Percentiles rank a stretch among this genome's conserved stretches.
Evolutionary conservation across 2,329 filamentous ascomycete species (phyloP).

Genomic region (Periglandula ipomoeae): DNA sequence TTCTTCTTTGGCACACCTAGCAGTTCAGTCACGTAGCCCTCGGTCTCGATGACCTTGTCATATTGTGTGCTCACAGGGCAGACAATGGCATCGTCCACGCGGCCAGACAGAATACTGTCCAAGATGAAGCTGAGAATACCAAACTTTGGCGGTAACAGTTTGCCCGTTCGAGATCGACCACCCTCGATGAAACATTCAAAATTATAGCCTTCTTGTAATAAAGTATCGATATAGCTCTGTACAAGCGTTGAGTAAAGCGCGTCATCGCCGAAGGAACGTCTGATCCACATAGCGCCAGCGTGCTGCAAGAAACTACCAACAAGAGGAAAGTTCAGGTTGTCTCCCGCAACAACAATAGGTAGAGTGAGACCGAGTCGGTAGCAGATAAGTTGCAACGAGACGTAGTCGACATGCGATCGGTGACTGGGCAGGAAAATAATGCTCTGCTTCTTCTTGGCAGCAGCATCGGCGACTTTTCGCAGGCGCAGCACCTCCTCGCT

Average conservation of each 20-base stretch:
- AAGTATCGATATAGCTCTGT: conserved; percentile 87
- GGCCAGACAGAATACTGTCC: conserved; percentile 79
- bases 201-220: conserved; percentile 86
- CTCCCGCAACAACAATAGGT: conserved; percentile 86
- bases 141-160: conserved; percentile 88
- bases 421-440: conserved; percentile 95
- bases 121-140: conserved; percentile 88
- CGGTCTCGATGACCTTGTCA: conserved; percentile 97
- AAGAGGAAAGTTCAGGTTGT: conserved; percentile 91
- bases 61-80: conserved; percentile 97
- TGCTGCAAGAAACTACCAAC: conserved; percentile 87
- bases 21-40: conserved; percentile 91
- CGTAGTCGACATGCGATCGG: conserved; percentile 91
- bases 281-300: conserved; percentile 96
- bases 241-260: conserved; percentile 86
- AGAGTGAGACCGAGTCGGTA: conserved; percentile 84
- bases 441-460: conserved; percentile 80
- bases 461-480: conserved; percentile 71
- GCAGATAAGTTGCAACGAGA: conserved; percentile 89
- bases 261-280: conserved; percentile 86
- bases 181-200: conserved; percentile 98
- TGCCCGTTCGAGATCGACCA: conserved; percentile 84
- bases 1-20: conserved; percentile 92
- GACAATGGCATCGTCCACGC: conserved; percentile 84
- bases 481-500: conserved; percentile 85